These are phyloP conservation scores for Alnus glutinosa DNA, from an alignment of 306 rosid species.

Conservation along the genomic window DNA sequence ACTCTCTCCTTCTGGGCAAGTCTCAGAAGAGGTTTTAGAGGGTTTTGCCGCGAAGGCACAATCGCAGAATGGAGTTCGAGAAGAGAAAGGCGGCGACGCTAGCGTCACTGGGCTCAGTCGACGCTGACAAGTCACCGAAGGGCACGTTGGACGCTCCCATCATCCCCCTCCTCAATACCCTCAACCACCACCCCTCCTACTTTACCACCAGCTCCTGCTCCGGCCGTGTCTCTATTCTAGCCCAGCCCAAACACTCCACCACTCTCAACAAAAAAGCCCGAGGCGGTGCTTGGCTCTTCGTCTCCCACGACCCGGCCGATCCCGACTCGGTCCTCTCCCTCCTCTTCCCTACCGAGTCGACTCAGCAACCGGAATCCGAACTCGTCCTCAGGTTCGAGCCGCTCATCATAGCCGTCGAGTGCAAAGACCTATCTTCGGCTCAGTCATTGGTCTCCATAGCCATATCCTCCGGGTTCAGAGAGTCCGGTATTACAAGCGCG, in stretches of 20 bases:
- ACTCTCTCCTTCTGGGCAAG: neutral
- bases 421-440: conserved; percentile 72
- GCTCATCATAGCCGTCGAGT: conserved; percentile 81
- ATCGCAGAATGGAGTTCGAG: conserved; percentile 62
- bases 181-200: conserved; percentile 62
- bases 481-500: conserved; percentile 78
- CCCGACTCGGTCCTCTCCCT: conserved; percentile 60
- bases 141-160: conserved; percentile 76
- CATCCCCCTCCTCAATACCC: conserved; percentile 66
- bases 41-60: neutral
- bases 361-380: conserved; percentile 23
- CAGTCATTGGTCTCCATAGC: conserved; percentile 77
- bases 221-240: conserved; percentile 83
- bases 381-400: conserved; percentile 93
- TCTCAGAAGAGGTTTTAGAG: conserved; percentile 31
- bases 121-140: conserved; percentile 79
- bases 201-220: conserved; percentile 98
- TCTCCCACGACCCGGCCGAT: conserved; percentile 74
- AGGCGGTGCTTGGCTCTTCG: conserved; percentile 86
- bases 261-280: conserved; percentile 70
- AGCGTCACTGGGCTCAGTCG: conserved; percentile 56
- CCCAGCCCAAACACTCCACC: conserved; percentile 49
- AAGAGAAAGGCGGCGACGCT: conserved; percentile 70
- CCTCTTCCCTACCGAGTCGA: conserved; percentile 50
- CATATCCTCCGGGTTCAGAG: conserved; percentile 86